phyloP scores from a whole-genome alignment of 768 basidiomycete species.

The Daedaleopsis nitida region DNA sequence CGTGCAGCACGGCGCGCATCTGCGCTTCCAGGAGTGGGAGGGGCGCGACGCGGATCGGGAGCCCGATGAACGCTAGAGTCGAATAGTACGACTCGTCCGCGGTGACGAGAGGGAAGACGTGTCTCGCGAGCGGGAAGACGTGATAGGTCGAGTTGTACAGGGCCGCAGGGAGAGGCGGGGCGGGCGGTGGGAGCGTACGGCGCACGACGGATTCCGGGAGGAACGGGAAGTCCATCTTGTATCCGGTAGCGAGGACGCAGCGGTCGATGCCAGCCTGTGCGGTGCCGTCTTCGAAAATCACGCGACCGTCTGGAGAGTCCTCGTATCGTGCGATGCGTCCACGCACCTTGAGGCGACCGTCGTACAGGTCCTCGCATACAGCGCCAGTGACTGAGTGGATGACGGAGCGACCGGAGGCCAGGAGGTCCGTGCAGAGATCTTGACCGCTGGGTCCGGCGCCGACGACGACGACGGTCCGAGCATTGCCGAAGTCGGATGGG shows the following conservation, averaged over 20 bases:
- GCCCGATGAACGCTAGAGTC: conserved; percentile 67
- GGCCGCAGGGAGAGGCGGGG: conserved; percentile 49
- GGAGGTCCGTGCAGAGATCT: conserved; percentile 68
- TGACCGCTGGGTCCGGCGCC: conserved; percentile 62
- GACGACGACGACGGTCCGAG: conserved; percentile 43
- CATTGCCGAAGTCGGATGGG: conserved; percentile 40
- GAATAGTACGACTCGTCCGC: conserved; percentile 44
- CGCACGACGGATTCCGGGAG: conserved; percentile 43
- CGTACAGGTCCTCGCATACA: conserved; percentile 23
- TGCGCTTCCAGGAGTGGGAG: conserved; percentile 82
- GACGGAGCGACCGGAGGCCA: conserved; percentile 43
- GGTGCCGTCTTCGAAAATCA: conserved; percentile 62
- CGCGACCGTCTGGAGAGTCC: conserved; percentile 44
- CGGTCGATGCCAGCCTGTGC: conserved; percentile 56
- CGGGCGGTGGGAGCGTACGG: conserved; percentile 40
- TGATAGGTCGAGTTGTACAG: conserved; percentile 67
- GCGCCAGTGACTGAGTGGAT: conserved; percentile 55
- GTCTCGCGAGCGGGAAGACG: conserved; percentile 70
- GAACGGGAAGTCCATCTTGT: conserved; percentile 66
- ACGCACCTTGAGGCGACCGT: conserved; percentile 32
- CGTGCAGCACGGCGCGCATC: conserved; percentile 59
- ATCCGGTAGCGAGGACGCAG: conserved; percentile 79
- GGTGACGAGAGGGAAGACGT: conserved; percentile 61
- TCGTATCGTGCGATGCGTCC: conserved; percentile 42
- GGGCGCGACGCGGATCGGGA: conserved; percentile 61